These are phyloP conservation scores for Xylaria digitata DNA, from an alignment of 2,329 filamentous ascomycete genomes.

Conservation along the genomic window DNA sequence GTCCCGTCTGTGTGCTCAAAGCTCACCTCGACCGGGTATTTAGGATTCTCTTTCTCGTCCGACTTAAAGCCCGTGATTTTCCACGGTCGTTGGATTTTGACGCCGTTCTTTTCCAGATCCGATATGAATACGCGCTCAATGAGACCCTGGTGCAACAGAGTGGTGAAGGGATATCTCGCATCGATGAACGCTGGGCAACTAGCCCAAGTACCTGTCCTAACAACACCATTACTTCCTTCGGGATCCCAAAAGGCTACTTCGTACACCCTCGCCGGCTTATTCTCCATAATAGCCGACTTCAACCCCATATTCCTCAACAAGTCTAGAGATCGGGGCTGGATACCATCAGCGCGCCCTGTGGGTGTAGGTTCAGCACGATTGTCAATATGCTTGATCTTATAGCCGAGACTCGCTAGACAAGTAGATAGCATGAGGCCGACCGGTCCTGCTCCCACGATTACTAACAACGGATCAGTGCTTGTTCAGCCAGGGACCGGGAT, in stretches of 20 bases:
- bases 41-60: constrained; percentile 64
- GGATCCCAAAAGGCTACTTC: constrained; percentile 81
- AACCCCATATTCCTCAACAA: constrained; percentile 89
- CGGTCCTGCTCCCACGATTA: constrained; percentile 90
- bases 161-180: constrained; percentile 76
- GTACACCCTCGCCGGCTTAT: constrained; percentile 87
- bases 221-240: constrained; percentile 66
- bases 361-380: constrained; percentile 85
- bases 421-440: constrained; percentile 89
- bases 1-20: constrained; percentile 81
- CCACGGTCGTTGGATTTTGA: constrained; percentile 72
- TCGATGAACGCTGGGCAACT: constrained; percentile 88
- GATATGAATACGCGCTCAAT: constrained; percentile 77
- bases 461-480: constrained; percentile 56
- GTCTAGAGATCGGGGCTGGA: constrained; percentile 89
- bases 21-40: constrained; percentile 84
- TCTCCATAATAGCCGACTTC: constrained; percentile 87
- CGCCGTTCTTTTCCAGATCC: constrained; percentile 71
- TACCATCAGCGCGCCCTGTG: constrained; percentile 89
- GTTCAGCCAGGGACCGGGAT: constrained; percentile 33
- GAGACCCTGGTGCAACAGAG: constrained; percentile 76
- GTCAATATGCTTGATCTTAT: constrained; percentile 95
- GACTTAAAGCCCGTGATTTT: constrained; percentile 71
- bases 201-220: constrained; percentile 80
- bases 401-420: constrained; percentile 90